Conservation (phyloP, 768 basidiomycete genomes). For the Russula griseocarnosa region DNA sequence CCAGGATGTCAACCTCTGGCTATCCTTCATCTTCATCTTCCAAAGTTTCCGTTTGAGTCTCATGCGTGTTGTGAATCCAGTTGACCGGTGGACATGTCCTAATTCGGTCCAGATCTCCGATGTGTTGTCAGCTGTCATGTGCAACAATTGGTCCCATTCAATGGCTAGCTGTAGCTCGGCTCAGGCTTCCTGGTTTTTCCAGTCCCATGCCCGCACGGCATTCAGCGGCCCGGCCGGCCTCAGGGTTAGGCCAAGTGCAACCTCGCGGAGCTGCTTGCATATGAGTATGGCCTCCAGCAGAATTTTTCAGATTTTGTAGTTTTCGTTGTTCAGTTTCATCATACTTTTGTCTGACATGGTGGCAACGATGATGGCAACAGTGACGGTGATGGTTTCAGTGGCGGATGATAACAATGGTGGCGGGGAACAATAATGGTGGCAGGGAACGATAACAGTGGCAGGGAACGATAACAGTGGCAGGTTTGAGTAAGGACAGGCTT, state of each 20-base stretch:
- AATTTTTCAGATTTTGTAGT: no score
- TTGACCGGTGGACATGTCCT: background rate
- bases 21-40: background rate
- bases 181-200: background rate
- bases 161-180: background rate
- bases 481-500: no score
- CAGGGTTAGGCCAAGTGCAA: background rate
- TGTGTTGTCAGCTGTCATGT: background rate
- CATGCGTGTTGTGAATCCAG: no score
- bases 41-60: no score
- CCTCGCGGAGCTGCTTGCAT: background rate
- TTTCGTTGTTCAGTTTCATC: no score
- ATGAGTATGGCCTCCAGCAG: background rate
- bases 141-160: background rate
- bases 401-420: background rate
- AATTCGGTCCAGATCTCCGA: background rate
- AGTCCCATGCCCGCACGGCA: background rate
- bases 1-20: background rate
- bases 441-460: background rate
- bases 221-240: background rate
- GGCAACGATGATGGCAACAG: background rate
- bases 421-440: background rate
- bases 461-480: no score
- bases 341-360: background rate
- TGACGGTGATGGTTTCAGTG: no score